phyloP scores from a whole-genome alignment of 176 grass and related monocot genomes.

The Musa beccarii region DNA sequence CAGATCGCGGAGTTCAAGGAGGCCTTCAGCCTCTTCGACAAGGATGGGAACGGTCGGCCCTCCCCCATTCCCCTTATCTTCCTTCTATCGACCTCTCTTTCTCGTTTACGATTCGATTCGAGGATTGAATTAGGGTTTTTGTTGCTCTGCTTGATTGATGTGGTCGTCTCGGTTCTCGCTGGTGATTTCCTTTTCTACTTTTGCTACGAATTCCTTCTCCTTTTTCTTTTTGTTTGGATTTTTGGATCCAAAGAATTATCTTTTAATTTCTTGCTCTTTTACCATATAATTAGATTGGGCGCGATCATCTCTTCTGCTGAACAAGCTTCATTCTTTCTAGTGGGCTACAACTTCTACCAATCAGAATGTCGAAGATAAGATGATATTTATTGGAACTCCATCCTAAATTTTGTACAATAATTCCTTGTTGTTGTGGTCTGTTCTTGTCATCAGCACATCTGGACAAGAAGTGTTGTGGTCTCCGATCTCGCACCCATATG shows the following conservation, averaged over 20 bases:
- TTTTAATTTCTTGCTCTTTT: neutral
- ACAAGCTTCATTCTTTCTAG: neutral
- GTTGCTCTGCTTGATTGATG: neutral
- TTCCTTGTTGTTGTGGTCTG: too few relatives aligned
- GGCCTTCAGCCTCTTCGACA: conserved; percentile 95
- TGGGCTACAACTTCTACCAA: too few relatives aligned
- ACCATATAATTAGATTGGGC: neutral
- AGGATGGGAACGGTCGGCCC: conserved; percentile 68
- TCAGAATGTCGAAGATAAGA: too few relatives aligned
- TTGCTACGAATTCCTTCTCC: neutral
- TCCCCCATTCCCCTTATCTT: neutral
- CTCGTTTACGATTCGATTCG: neutral
- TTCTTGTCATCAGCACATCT: too few relatives aligned
- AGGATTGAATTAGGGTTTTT: neutral
- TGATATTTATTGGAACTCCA: too few relatives aligned
- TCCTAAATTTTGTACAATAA: too few relatives aligned
- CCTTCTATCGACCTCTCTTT: neutral
- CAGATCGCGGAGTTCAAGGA: conserved; percentile 94
- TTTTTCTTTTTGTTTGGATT: neutral
- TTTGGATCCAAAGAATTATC: neutral
- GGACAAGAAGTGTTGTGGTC: too few relatives aligned
- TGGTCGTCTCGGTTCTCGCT: neutral
- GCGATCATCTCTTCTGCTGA: neutral
- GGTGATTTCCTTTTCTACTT: neutral
- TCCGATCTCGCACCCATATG: too few relatives aligned